Evolutionary conservation across 148 eudicot species (phyloP).

Genomic region (Rhododendron mucronatum): DNA sequence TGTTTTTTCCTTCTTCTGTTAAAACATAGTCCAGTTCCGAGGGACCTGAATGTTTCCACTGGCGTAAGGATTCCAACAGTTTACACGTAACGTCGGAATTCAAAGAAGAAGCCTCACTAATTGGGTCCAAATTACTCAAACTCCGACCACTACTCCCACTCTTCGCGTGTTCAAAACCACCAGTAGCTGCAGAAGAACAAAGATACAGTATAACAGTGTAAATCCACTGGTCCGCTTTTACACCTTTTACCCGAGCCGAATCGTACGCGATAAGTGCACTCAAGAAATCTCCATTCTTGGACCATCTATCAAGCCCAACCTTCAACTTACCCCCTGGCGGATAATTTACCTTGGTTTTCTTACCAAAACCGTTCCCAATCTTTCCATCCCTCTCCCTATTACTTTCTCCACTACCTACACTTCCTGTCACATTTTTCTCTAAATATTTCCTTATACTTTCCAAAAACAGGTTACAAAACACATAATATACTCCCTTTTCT

Average conservation of each 20-base stretch:
- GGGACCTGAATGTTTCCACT: background rate
- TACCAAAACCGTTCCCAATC: background rate
- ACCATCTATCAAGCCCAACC: conserved; percentile 64
- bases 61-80: background rate
- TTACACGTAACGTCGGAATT: conserved; percentile 11
- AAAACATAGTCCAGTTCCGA: background rate
- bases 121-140: conserved; percentile 27
- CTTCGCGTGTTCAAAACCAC: conserved; percentile 64
- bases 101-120: background rate
- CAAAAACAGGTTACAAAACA: conserved; percentile 20
- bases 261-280: conserved; percentile 74
- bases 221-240: conserved; percentile 56
- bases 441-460: background rate
- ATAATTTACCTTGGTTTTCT: conserved; percentile 30
- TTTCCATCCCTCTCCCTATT: background rate
- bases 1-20: background rate
- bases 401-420: background rate
- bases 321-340: conserved; percentile 36
- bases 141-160: conserved; percentile 61
- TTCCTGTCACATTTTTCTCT: background rate
- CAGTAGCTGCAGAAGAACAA: conserved; percentile 90
- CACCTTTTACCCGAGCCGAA: conserved; percentile 42
- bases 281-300: conserved; percentile 74
- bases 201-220: conserved; percentile 72
- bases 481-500: conserved; percentile 23